These are phyloP conservation scores for Hansenula sp. DNA, from an alignment of 1,139 yeast species.

Conservation along the genomic window DNA sequence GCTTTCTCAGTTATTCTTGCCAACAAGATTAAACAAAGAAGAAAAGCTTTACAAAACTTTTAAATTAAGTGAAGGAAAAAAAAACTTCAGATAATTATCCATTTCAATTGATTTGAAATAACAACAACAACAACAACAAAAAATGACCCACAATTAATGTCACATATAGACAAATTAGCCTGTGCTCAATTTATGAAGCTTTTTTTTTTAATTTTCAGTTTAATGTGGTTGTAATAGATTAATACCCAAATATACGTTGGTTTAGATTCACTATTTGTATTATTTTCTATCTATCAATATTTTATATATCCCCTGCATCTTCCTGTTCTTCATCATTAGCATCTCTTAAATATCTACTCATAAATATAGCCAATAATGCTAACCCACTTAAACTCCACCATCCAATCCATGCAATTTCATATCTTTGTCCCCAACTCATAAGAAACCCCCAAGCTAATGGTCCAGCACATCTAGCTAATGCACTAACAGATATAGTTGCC, in stretches of 20 bases:
- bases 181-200: not conserved
- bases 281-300: too few species aligned
- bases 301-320: conserved; percentile 2
- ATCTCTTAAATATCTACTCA: conserved; percentile 17
- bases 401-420: conserved; percentile 42
- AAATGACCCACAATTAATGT: too few species aligned
- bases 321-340: conserved; percentile 17
- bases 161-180: too few species aligned
- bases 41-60: conserved; percentile 29
- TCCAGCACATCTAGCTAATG: conserved; percentile 54
- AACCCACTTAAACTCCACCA: conserved; percentile 44
- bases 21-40: conserved; percentile 30
- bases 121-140: too few species aligned
- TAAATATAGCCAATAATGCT: conserved; percentile 27
- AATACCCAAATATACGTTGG: not conserved
- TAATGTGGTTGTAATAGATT: not conserved
- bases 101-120: too few species aligned
- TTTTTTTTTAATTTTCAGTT: not conserved
- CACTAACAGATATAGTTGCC: conserved; percentile 41
- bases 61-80: too few species aligned
- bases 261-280: not conserved
- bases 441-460: conserved; percentile 57
- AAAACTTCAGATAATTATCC: too few species aligned
- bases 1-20: conserved; percentile 24
- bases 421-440: conserved; percentile 44